These are phyloP conservation scores for Murraya paniculata DNA, from an alignment of 345 rosid genomes.

Conservation along the genomic window DNA sequence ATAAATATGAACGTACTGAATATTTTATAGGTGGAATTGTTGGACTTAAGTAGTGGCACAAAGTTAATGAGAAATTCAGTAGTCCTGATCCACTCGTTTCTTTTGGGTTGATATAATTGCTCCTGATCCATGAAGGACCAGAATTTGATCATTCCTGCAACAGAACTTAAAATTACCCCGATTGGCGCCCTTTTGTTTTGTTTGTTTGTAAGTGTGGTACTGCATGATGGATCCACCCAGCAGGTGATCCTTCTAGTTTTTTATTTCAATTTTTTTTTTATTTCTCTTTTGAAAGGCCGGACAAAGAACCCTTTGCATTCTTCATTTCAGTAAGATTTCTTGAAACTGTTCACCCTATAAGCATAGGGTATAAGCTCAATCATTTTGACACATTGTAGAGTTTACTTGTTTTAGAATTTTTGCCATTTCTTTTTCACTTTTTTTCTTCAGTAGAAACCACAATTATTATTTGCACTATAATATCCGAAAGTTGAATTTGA, in stretches of 20 bases:
- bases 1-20: neutral
- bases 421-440: neutral
- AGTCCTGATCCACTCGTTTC: neutral
- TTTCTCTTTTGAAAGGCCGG: neutral
- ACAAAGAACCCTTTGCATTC: neutral
- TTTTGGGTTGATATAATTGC: neutral
- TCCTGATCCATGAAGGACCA: neutral
- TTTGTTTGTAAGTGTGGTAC: neutral
- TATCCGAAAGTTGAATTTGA: neutral
- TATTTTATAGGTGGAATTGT: neutral
- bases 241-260: neutral
- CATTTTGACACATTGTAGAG: neutral
- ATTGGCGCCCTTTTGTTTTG: neutral
- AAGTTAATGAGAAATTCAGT: neutral
- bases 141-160: neutral
- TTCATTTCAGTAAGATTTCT: neutral
- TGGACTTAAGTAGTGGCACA: neutral
- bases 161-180: neutral
- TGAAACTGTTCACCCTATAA: neutral
- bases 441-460: neutral
- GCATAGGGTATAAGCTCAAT: neutral
- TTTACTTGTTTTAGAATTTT: neutral
- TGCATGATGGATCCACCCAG: neutral
- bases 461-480: no score
- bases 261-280: no score